Evolutionary conservation across 768 basidiomycete genomes (phyloP).

Genomic region (Hydnomerulius pinastri): DNA sequence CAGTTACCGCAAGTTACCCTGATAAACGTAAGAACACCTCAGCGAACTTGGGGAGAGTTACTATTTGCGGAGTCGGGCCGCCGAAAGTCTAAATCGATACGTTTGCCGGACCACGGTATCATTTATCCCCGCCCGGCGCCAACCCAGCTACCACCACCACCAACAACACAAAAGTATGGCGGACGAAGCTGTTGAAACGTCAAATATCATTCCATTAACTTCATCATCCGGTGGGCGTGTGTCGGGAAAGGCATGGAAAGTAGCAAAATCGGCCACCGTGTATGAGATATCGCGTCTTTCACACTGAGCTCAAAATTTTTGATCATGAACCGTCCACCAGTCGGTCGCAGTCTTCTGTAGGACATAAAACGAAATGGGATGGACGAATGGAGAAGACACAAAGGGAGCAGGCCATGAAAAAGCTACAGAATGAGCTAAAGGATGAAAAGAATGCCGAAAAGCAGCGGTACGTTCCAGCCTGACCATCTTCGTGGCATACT

Average conservation of each 20-base stretch:
- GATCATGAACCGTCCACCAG: constrained; percentile 35
- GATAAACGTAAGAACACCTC: too few relatives aligned
- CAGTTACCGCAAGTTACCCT: too few relatives aligned
- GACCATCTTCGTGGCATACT: background rate
- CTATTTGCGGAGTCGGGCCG: background rate
- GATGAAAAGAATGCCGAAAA: constrained; percentile 75
- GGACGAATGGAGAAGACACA: constrained; percentile 70
- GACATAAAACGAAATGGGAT: constrained; percentile 70
- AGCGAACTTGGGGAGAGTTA: too few relatives aligned
- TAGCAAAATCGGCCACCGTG: constrained; percentile 50
- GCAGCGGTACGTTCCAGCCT: constrained; percentile 45
- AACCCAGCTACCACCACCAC: background rate
- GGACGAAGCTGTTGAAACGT: background rate
- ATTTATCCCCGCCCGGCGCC: background rate
- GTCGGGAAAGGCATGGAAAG: constrained; percentile 74
- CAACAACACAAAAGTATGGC: background rate
- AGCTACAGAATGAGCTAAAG: constrained; percentile 70
- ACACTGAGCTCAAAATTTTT: constrained; percentile 2
- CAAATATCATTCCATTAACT: constrained; percentile 39
- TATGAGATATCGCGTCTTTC: constrained; percentile 28
- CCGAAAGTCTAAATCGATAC: background rate
- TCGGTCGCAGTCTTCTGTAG: constrained; percentile 66
- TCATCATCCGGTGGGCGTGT: constrained; percentile 65
- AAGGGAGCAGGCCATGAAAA: constrained; percentile 69
- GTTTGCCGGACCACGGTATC: too few relatives aligned